These are phyloP conservation scores for Metschnikowia picachoensis DNA, from an alignment of 805 yeast genomes.

Conservation along the genomic window DNA sequence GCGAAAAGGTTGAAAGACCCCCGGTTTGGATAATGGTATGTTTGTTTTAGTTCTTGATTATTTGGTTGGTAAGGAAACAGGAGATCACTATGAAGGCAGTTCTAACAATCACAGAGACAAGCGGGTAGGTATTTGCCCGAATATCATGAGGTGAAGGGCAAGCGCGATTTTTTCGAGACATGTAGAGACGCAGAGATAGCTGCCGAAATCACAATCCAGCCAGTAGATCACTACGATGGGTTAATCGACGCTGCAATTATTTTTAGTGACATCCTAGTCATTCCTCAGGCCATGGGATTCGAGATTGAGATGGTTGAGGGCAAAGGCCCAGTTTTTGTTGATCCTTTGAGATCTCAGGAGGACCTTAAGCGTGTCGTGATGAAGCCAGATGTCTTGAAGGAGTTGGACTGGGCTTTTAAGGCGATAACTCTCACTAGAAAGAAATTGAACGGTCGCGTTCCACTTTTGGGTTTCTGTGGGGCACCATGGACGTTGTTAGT, in stretches of 20 bases:
- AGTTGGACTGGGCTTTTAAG: slow-evolving; percentile 90
- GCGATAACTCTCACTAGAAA: slow-evolving; percentile 89
- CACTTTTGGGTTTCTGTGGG: slow-evolving; percentile 92
- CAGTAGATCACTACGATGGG: slow-evolving; percentile 84
- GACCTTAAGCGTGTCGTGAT: slow-evolving; percentile 60
- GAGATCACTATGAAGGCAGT: neutral
- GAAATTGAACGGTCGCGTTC: slow-evolving; percentile 85
- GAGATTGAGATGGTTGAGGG: slow-evolving; percentile 91
- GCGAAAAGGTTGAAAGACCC: slow-evolving; percentile 90
- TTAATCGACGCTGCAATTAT: slow-evolving; percentile 95
- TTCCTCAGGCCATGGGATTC: slow-evolving; percentile 98
- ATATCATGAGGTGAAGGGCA: slow-evolving; percentile 83
- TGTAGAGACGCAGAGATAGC: slow-evolving; percentile 95
- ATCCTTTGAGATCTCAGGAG: slow-evolving; percentile 72
- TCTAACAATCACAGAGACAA: slow-evolving; percentile 53
- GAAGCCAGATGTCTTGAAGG: slow-evolving; percentile 68
- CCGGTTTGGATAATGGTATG: slow-evolving; percentile 94
- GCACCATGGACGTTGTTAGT: slow-evolving; percentile 98
- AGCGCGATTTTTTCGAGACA: slow-evolving; percentile 88
- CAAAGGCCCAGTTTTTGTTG: slow-evolving; percentile 88
- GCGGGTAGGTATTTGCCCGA: slow-evolving; percentile 95
- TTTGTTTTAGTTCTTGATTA: slow-evolving; percentile 1
- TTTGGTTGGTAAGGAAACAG: too few species aligned
- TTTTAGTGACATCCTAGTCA: slow-evolving; percentile 90
- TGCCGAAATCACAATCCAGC: slow-evolving; percentile 91